These are phyloP conservation scores for Boehmeria nivea DNA, from an alignment of 306 rosid genomes.

Conservation along the genomic window DNA sequence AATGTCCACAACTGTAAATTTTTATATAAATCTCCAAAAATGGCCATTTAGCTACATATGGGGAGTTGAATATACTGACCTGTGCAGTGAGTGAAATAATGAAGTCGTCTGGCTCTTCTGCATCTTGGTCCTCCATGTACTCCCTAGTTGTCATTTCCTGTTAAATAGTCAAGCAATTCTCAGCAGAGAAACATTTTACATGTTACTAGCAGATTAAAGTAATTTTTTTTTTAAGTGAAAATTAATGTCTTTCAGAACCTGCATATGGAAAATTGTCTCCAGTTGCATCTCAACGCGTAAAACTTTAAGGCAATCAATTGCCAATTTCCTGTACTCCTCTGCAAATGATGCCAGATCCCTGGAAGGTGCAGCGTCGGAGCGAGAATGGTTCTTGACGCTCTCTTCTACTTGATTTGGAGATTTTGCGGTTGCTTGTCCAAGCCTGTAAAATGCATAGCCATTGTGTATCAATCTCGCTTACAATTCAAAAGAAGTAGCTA, in stretches of 20 bases:
- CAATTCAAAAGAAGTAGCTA: background rate
- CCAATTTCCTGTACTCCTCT: slow-evolving; percentile 86
- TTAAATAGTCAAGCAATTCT: slow-evolving; percentile 27
- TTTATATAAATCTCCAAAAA: no score
- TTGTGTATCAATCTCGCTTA: no score
- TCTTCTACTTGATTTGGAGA: slow-evolving; percentile 51
- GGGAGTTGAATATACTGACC: slow-evolving; percentile 39
- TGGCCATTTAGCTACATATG: background rate
- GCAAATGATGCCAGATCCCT: slow-evolving; percentile 78
- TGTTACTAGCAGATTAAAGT: no score
- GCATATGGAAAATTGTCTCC: slow-evolving; percentile 91
- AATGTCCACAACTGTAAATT: no score
- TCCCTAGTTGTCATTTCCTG: slow-evolving; percentile 92
- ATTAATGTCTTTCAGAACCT: slow-evolving; percentile 38
- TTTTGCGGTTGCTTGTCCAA: slow-evolving; percentile 57
- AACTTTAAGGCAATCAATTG: slow-evolving; percentile 93
- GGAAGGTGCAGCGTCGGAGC: slow-evolving; percentile 49
- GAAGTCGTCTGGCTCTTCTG: slow-evolving; percentile 98
- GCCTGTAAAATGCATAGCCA: slow-evolving; percentile 53
- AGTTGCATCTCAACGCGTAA: slow-evolving; percentile 95
- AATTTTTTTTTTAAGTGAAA: no score
- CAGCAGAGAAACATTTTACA: background rate
- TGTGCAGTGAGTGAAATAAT: slow-evolving; percentile 87
- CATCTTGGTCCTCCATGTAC: slow-evolving; percentile 95
- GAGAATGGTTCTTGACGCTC: slow-evolving; percentile 39